Evolutionary conservation across 192 early-diverging fungal genomes (phyloP).

Genomic region (Oehlia diaphana): DNA sequence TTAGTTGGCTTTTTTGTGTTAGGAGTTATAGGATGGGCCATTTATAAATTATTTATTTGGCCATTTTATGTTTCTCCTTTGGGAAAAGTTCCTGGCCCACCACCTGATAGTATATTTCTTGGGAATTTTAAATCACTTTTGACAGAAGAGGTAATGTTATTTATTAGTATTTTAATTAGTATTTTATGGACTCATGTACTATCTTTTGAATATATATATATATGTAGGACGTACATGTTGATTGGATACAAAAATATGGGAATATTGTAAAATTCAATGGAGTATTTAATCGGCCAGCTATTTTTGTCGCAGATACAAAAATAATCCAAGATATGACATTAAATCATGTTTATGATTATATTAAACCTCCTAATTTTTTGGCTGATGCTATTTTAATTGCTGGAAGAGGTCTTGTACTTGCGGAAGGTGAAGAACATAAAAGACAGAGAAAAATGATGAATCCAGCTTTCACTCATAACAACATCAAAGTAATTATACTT

Average conservation of each 20-base stretch:
- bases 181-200: slow-evolving; percentile 32
- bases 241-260: slow-evolving; percentile 52
- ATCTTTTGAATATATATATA: too few species aligned
- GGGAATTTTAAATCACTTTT: background rate
- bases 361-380: slow-evolving; percentile 34
- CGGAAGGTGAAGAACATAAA: slow-evolving; percentile 52
- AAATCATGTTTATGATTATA: slow-evolving; percentile 48
- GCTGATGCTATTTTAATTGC: slow-evolving; percentile 35
- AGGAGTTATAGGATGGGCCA: background rate
- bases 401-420: slow-evolving; percentile 50
- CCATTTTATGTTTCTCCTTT: background rate
- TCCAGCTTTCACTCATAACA: slow-evolving; percentile 49
- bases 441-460: slow-evolving; percentile 59
- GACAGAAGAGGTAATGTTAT: background rate
- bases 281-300: slow-evolving; percentile 37
- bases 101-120: background rate
- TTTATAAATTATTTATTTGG: background rate
- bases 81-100: background rate
- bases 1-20: too few species aligned
- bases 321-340: slow-evolving; percentile 45
- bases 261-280: slow-evolving; percentile 51
- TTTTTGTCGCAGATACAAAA: slow-evolving; percentile 52
- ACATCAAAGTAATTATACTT: slow-evolving; percentile 41
- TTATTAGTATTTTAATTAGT: background rate
- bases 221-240: slow-evolving; percentile 26